Evolutionary conservation across 2,329 filamentous ascomycete species (phyloP), one percentile per base, ranked within the genome.

Genomic region (Apiospora rasikravindrae): DNA sequence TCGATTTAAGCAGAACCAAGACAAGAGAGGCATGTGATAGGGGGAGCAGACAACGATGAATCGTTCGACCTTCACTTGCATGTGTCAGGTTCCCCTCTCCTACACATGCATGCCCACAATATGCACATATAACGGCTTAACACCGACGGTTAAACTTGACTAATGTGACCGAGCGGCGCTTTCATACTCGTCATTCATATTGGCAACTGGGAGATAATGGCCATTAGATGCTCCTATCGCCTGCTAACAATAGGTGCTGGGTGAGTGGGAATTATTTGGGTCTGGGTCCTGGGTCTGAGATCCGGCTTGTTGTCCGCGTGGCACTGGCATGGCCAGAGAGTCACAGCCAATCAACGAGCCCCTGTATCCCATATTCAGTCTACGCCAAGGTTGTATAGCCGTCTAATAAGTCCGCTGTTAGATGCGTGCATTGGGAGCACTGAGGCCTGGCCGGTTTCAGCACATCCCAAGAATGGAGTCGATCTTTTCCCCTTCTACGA

Each of bases 21-120:
- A 61, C 10, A 6, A n/a, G 33, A 5, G n/a, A 51, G 49, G 11
- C 57, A 64, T 64, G 57, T 64, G 57, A 64, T 64, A 40, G 57
- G 57, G 57, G 49, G 33, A 40, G 33, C 57, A 8, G 22, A 40
- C 10, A 40, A 64, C 10, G 19, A 64, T 37, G 33, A 40, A 64
- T 64, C 33, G 57, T 40, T 64, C 57, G 57, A 64, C 57, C 57
- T 40, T 64, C 10, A n/a, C 57, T 64, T 64, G 57, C 57, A 64
- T 64, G 57, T 64, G 57, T 64, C 57, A 64, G 19, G 29, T 64
- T 64, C 33, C 57, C 57, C 57, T 64, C 57, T 40, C 57, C 33
- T n/a, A n/a, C 19, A 40, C 33, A 64, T 64, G 29, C 51, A 57
- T 7, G 57, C 22, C 57, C 57, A 37, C 57, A 37, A 37, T 33